A percentile compares a stretch with the other conserved stretches of the same genome.
phyloP scores from a whole-genome alignment of 2,329 filamentous ascomycete genomes.

The Verticillium nubilum region DNA sequence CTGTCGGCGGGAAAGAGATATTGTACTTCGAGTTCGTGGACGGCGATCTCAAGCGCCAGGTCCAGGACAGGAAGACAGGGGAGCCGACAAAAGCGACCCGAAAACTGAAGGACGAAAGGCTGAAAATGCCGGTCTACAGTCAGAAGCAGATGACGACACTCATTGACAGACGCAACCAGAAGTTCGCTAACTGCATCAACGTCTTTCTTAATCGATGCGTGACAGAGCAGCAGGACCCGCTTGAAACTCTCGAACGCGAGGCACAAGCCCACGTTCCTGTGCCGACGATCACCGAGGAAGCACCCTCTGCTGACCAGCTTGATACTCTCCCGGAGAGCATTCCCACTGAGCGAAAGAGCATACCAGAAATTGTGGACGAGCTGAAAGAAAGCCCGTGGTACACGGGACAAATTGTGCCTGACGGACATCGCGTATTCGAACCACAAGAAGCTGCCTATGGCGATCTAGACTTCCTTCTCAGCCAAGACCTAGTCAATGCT shows the following conservation, averaged over 20 bases:
- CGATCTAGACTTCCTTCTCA: conserved; percentile 78
- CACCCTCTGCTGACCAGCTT: conserved; percentile 22
- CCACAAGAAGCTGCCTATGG: conserved; percentile 77
- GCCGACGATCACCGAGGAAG: conserved; percentile 38
- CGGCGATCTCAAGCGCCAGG: conserved; percentile 80
- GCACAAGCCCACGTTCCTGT: conserved; percentile 57
- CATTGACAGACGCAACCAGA: conserved; percentile 84
- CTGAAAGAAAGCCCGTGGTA: conserved; percentile 84
- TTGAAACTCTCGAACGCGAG: conserved; percentile 55
- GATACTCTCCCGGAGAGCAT: conserved; percentile 62
- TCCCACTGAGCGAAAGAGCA: conserved; percentile 70
- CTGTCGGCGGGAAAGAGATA: conserved; percentile 54
- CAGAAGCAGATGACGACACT: conserved; percentile 86
- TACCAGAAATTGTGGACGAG: conserved; percentile 80
- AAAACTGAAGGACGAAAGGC: conserved; percentile 67
- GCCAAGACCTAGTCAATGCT: conserved; percentile 90
- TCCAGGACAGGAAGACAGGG: conserved; percentile 65
- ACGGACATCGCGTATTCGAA: conserved; percentile 88
- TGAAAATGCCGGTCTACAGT: conserved; percentile 89
- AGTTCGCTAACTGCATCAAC: conserved; percentile 74
- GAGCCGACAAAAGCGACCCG: conserved; percentile 63
- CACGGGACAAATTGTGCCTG: conserved; percentile 83
- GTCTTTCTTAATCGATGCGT: conserved; percentile 70
- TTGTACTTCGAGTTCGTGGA: conserved; percentile 91
- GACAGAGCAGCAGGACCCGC: conserved; percentile 60